Evolutionary conservation across 192 early-diverging fungal species (phyloP), one percentile per base, ranked within the genome.

Genomic region (Gamsiella multidivaricata): DNA sequence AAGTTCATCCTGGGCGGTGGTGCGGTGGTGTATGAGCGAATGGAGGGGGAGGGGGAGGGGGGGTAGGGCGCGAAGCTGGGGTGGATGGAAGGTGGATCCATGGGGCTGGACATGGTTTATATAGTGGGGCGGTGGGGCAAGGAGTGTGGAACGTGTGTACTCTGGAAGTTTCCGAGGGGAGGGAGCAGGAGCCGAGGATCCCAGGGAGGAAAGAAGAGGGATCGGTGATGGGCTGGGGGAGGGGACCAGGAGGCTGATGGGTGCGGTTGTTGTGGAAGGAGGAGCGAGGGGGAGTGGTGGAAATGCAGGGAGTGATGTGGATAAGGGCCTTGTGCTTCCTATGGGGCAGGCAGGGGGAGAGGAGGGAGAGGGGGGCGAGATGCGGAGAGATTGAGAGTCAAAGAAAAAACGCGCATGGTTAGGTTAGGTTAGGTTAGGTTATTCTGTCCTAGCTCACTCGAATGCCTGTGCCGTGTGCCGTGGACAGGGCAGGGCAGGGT

Each of bases 21-120:
- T 15, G 59, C 55, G 43, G 61, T 10, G 33, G 42, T 32, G 32
- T 66, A 76, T 28, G 51, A 33, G 14, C 58, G 65, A 33, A 64
- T 45, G 1, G 64, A 54, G 23, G 63, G n/a, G 5, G 65, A 54
- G 20, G 59, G 9, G 15, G 57, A 23, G 5, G 63, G 20, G 18
- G 46, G 34, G 62, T 42, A 64, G 46, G 60, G 42, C 1, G 70
- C 39, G 39, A 73, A 65, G 17, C 51, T 73, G 33, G 70, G 64
- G 23, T 73, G 70, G 39, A 73, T 73, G 15, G 70, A 47, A 36
- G 70, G 70, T 42, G 59, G 54, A 52, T 73, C 47, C 17, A 71
- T 39, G 5, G 69, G 63, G n/a, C 54, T 67, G 11, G 66, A 69
- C 66, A 69, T 41, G n/a, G 31, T 28, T 53, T 51, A n/a, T 54